These are phyloP conservation scores for Carex myosuroides DNA, from an alignment of 176 grass and related monocot genomes.

Conservation along the genomic window DNA sequence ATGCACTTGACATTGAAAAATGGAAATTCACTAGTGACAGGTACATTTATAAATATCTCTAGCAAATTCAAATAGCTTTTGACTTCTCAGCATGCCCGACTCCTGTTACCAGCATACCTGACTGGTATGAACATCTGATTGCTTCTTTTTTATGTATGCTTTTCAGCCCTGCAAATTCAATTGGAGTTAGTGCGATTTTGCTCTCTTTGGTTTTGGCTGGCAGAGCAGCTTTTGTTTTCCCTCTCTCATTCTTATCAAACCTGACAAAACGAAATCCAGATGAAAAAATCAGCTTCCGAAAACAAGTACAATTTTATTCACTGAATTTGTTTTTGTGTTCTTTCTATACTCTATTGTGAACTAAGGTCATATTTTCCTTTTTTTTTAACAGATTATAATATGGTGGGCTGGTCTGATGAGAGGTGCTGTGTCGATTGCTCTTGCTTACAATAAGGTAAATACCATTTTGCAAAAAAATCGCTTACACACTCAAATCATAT, in stretches of 20 bases:
- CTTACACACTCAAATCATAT: too few species aligned
- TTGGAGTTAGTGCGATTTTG: conserved; percentile 81
- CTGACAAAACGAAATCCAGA: conserved; percentile 53
- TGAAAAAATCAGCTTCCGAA: conserved; percentile 71
- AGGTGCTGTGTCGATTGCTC: conserved; percentile 97
- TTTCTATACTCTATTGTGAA: neutral
- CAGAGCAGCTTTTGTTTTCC: conserved; percentile 98
- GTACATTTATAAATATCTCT: conserved; percentile 25
- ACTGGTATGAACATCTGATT: neutral
- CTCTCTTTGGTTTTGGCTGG: conserved; percentile 78
- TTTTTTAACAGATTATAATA: conserved; percentile 54
- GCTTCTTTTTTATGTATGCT: conserved; percentile 5
- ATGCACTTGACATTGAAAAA: conserved; percentile 95
- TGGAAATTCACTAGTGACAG: conserved; percentile 87
- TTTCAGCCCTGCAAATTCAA: conserved; percentile 83
- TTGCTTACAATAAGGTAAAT: conserved; percentile 94
- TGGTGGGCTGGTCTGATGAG: conserved; percentile 99
- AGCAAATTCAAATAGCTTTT: conserved; percentile 5
- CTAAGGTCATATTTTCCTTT: neutral
- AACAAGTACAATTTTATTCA: conserved; percentile 48
- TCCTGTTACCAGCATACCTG: neutral
- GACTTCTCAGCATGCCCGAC: neutral
- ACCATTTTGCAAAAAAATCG: too few species aligned
- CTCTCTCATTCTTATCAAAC: conserved; percentile 86
- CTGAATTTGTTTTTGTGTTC: conserved; percentile 7